Base-by-base conservation (phyloP, 1,139 yeast genomes). In the Arxiozyma telluris region DNA sequence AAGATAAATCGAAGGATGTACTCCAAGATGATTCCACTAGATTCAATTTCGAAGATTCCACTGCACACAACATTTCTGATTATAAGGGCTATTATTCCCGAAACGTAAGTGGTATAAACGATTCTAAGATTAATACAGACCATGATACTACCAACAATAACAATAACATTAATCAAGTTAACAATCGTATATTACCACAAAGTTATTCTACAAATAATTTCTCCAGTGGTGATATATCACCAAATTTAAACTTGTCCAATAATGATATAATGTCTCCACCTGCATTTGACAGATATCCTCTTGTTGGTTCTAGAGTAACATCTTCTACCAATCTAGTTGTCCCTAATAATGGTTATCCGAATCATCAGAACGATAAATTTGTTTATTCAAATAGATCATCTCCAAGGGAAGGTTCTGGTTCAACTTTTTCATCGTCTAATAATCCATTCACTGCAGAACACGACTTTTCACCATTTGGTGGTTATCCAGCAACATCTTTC, bases 401-500 rank as follows among this genome's bases (percentile, higher is more conserved):
- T 38, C 47, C 52, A 23, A 50, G 52, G 39, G 52, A 44, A 22
- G 25, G 52, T 22, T 50, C 52, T 11, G 47, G 47, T 23, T 50
- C 52, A 2, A 34, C 52, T 6, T 47, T 47, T 38, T 46, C 53
- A 18, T 46, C 50, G 21, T 47, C 50, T 30, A 42, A 44, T 20
- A 51, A 51, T 47, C 53, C 53, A 47, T 54, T 55, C 44, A 49
- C 59, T 67, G 54, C 68, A 64, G 76, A 72, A 64, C 75, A 78
- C 9, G 82, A 78, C 59, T 78, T 83, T 61, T 82, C 90, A 50
- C 97, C 97, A 1, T 90, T 90, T 73, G 97, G 97, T 53, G 97
- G 96, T 11, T 90, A 88, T 68, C 96, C 97, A 1, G 93, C 96
- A 4, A 76, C 87, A 4, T 81, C 89, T 1, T 90, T 90, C 73